Percentiles rank a stretch among this genome's conserved stretches.
Conservation (phyloP, 441 rosid species). For the Cnidoscolus chayamansa region DNA sequence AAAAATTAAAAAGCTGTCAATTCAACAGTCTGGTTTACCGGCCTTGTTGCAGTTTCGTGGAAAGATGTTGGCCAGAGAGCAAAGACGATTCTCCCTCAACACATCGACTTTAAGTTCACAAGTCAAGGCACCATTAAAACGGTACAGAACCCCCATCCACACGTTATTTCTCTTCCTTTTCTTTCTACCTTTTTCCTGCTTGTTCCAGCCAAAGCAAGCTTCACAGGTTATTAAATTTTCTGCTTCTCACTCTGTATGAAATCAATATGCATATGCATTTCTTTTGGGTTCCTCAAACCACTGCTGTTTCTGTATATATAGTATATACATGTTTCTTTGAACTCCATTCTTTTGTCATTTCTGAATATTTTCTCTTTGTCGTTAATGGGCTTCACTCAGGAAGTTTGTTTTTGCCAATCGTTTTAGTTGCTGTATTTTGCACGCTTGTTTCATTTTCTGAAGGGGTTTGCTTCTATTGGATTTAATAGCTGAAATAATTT, state of each 20-base stretch:
- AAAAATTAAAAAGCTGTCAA: too few species aligned
- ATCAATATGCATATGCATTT: neutral
- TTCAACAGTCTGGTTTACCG: too few species aligned
- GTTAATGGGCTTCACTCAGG: neutral
- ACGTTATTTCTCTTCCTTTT: neutral
- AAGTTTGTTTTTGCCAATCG: neutral
- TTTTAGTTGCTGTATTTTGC: neutral
- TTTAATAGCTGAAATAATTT: neutral
- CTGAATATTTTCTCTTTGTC: neutral
- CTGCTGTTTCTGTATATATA: neutral
- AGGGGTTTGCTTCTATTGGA: constrained; percentile 5
- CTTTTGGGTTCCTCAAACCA: neutral
- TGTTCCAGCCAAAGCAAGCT: neutral
- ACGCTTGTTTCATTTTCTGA: neutral
- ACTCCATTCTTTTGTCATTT: neutral
- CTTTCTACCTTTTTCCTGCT: neutral
- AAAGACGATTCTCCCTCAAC: neutral
- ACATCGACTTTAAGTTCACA: neutral
- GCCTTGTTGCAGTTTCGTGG: neutral
- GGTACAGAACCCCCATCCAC: neutral
- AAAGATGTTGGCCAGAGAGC: neutral
- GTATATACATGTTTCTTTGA: neutral
- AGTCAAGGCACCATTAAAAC: neutral
- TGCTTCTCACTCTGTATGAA: neutral
- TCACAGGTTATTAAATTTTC: neutral